Base-by-base conservation (phyloP, 305 asterid species). In the Plantago rigida region DNA sequence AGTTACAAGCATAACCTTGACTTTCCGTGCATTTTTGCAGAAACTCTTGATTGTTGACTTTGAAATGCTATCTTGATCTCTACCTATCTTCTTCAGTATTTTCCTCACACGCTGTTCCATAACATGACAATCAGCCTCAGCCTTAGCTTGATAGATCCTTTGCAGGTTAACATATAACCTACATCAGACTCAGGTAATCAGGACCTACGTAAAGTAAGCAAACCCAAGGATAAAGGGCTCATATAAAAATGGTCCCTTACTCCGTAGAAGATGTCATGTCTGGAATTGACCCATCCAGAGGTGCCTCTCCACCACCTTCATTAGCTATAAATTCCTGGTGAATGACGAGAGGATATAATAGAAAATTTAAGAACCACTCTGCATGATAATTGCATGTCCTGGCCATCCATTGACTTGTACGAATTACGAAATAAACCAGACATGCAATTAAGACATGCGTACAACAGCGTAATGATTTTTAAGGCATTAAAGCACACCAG, bases 261-360 rank as follows among this genome's bases (percentile, higher is more conserved):
- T 88, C 99, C 0, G 99, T 88, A 6, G 95, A 88, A 70, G 99
- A 89, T 56, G 97, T 89, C 99, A 92, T 92, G 71, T 92, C 99
- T 8, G 99, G 96, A 76, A 92, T 88, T 53, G 94, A 77, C 69
- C 96, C 99, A 74, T 92, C 99, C 39, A 92, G 86, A 65, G 99
- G 95, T 67, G 87, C 87, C 82, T 84, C 99, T 48, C 97, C 94
- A 29, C 77, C 82, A 61, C 99, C 96, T 88, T 92, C 97, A 70
- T 77, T 84, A 63, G 83, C 78, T 48, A 88, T 79, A 69, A 92
- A 92, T 68, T 82, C 95, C 99, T 92, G 82, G 69, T 68, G 13
- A 50, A 45, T 31, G 56, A 46, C 49, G 52, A 55, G 66, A 53
- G 28, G 51, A 73, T 26, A 44, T 47, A 34, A 55, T 9, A 59